Base-by-base conservation (phyloP, 352 stramenopile genomes). In the Pythium plurisporium region DNA sequence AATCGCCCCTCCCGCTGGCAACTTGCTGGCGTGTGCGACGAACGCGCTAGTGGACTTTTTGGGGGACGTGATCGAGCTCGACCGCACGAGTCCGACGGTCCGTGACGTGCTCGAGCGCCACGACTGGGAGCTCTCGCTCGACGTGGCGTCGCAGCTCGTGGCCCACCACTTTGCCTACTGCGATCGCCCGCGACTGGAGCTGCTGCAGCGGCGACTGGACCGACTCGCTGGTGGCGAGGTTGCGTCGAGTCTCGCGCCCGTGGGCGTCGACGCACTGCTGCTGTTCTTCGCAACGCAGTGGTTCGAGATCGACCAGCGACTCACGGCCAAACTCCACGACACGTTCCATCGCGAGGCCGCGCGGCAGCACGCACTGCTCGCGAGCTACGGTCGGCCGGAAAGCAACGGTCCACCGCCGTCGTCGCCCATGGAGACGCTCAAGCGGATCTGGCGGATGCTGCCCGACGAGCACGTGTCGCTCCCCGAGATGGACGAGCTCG, bases 31-130 rank as follows among this genome's bases (percentile, higher is more conserved):
- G 22, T 75, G 67, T 40, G 55, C 71, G 15, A n/a, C 76, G 23
- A 73, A 79, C 60, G 69, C 70, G 1, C 33, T 86, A 5, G 40
- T 89, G 5, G 81, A 91, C 51, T 58, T 83, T 23, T 55, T 91
- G 3, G 73, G 74, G n/a, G 81, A 91, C 50, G 36, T 86, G 5
- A 57, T 89, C 15, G 81, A 91, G 56, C 54, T 89, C 15, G 81
- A 89, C 36, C 40, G 64, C 29, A 30, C 64, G 5, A 50, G 73
- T 4, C 1, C 20, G 11, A 71, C 69, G 11, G 55, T 85, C 3
- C 59, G 71, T 31, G 68, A 76, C 4, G 65, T 82, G 3, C 45
- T 75, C 27, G 26, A 68, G 34, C 55, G 53, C 26, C n/a, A 19
- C 22, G 22, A 57, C 51, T 87, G 77, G 77, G 48, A 55, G 6